Evolutionary conservation across 805 yeast genomes (phyloP).

Genomic region (Zygosaccharomyces bailii): DNA sequence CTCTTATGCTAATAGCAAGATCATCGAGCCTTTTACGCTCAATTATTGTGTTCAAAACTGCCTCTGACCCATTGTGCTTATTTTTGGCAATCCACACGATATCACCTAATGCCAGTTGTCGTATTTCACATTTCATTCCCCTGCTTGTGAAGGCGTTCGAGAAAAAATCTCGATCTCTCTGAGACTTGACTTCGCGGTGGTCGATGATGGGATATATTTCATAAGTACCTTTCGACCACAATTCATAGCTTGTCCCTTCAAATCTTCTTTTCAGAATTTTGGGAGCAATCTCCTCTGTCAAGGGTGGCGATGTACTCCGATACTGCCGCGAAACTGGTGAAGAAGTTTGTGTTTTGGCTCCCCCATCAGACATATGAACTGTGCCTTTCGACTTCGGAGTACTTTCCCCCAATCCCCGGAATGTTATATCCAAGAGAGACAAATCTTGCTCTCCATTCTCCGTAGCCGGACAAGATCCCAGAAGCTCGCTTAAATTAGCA

Average conservation of each 20-base stretch:
- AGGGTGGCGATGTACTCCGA: not conserved
- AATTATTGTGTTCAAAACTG: conserved; percentile 74
- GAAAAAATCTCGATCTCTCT: conserved; percentile 68
- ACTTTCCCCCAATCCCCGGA: conserved; percentile 8
- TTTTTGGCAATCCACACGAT: conserved; percentile 83
- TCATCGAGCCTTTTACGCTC: conserved; percentile 92
- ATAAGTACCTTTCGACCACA: conserved; percentile 62
- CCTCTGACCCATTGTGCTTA: conserved; percentile 52
- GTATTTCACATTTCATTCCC: conserved; percentile 50
- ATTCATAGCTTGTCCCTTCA: conserved; percentile 29
- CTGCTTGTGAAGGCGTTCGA: conserved; percentile 46
- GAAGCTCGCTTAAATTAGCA: conserved; percentile 23
- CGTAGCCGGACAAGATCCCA: conserved; percentile 6
- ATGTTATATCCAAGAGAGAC: conserved; percentile 22
- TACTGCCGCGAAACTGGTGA: conserved; percentile 8
- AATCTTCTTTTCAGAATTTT: conserved; percentile 23
- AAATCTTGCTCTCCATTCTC: conserved; percentile 5
- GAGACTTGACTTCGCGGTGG: conserved; percentile 74
- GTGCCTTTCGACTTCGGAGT: conserved; percentile 5
- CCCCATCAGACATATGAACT: conserved; percentile 1
- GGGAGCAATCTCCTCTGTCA: not conserved
- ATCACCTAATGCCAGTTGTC: conserved; percentile 78
- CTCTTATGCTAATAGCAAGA: conserved; percentile 73
- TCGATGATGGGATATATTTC: conserved; percentile 66
- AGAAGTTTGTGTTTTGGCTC: conserved; percentile 1